phyloP scores from a whole-genome alignment of 2,329 filamentous ascomycete genomes.

The Cytospora schulzeri region DNA sequence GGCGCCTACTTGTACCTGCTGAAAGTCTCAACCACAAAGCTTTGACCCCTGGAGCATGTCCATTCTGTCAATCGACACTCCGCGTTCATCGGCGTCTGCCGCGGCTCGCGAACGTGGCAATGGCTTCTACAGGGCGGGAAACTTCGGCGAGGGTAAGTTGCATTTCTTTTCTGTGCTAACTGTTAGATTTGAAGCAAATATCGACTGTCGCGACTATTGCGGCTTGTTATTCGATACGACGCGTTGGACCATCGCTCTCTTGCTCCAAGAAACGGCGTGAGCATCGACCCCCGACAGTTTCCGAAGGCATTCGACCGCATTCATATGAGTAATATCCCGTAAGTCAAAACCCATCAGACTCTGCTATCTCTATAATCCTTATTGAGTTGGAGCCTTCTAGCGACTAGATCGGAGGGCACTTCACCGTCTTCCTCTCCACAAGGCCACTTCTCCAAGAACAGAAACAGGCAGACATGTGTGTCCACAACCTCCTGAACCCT shows the following conservation, averaged over 20 bases:
- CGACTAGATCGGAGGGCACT: constrained; percentile 1
- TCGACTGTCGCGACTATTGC: neutral
- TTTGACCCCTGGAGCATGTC: too few species aligned
- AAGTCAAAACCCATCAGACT: neutral
- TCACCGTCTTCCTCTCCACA: neutral
- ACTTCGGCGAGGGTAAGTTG: constrained; percentile 17
- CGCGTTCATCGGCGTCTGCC: too few species aligned
- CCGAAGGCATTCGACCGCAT: neutral
- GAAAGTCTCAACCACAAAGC: too few species aligned
- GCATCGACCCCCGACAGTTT: neutral
- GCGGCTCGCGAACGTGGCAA: constrained; percentile 24
- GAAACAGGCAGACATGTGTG: neutral
- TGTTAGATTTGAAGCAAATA: too few species aligned
- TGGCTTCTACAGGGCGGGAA: constrained; percentile 26
- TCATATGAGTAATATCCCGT: constrained; percentile 13
- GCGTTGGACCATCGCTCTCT: constrained; percentile 27
- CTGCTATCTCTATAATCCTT: too few species aligned
- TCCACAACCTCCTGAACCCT: constrained; percentile 29
- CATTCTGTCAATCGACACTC: too few species aligned
- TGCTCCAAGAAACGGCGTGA: neutral
- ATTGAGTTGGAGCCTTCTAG: neutral
- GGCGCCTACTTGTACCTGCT: too few species aligned
- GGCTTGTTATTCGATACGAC: constrained; percentile 33
- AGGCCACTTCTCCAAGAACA: neutral
- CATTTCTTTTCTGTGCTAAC: too few species aligned